Evolutionary conservation across 2,329 filamentous ascomycete genomes (phyloP).

Genomic region (Ceratocystis papillata): DNA sequence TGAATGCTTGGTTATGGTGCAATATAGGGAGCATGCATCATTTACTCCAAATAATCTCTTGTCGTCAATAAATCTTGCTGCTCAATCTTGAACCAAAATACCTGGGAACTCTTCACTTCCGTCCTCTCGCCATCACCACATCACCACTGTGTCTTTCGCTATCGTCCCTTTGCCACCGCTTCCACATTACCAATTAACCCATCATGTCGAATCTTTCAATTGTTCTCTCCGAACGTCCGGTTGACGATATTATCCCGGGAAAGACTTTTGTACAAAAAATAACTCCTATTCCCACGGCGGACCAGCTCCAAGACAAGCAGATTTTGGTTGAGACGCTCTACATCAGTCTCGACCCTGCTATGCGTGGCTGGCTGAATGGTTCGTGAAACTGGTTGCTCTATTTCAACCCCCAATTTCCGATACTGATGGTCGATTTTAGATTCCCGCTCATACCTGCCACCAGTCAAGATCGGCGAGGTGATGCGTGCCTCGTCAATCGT

Average conservation of each 20-base stretch:
- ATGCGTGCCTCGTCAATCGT: slow-evolving; percentile 56
- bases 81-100: not conserved
- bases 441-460: slow-evolving; percentile 51
- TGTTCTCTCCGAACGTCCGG: slow-evolving; percentile 54
- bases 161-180: not conserved
- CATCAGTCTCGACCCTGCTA: slow-evolving; percentile 62
- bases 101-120: not conserved
- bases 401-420: not conserved
- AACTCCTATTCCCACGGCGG: slow-evolving; percentile 40
- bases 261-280: slow-evolving; percentile 31
- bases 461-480: slow-evolving; percentile 54
- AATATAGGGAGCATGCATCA: not conserved
- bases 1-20: not conserved
- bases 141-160: not conserved
- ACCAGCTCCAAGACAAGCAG: slow-evolving; percentile 51
- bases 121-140: not conserved
- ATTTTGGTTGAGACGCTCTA: slow-evolving; percentile 52
- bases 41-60: not conserved
- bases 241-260: slow-evolving; percentile 49
- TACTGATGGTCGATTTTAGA: slow-evolving; percentile 30
- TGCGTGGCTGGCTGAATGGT: slow-evolving; percentile 61
- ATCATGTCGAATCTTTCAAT: slow-evolving; percentile 37
- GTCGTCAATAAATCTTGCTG: not conserved
- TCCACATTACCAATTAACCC: not conserved
- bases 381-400: slow-evolving; percentile 24